Evolutionary conservation across 2,329 filamentous ascomycete genomes (phyloP), one percentile per base, ranked within the genome.

Genomic region (Aspergillus novofumigatus): DNA sequence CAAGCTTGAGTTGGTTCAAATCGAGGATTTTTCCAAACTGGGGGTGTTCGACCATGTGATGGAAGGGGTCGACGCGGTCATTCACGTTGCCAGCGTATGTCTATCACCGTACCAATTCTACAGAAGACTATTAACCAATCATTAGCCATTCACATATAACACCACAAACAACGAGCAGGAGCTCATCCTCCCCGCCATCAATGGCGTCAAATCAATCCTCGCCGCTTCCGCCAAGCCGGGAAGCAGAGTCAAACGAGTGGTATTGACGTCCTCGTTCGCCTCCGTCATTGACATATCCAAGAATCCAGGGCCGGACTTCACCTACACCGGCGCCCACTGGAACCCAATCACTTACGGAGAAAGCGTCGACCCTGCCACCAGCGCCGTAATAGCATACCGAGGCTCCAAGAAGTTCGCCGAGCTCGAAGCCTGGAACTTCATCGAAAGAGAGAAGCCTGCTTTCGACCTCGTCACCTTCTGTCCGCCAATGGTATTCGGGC

Each of bases 401-500:
- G 71, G 63, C 7, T 69, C 68, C 0, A 73, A 73, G 59, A 70
- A 68, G 42, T 71, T 71, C 32, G 69, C 69, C 3, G 69, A 72
- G 29, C 56, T 57, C 9, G 60, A 59, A 23, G 69, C 67, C 4
- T 72, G 68, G 69, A 55, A 67, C 8, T 72, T 74, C 47, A 56
- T 77, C 1, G 53, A 68, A 26, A 62, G 71, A 35, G 58, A 70
- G 17, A 72, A 73, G 9, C 71, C 73, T 2, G 38, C 38, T 1
- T 80, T 79, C 54, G 75, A 78, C 38, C 57, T 80, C 17, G 77
- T 77, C 4, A 72, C 76, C 0, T 64, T 80, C 2, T 78, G 76
- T 56, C 78, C 78, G 14, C 75, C 77, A 0, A 75, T 79, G 70
- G 74, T 73, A 0, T 79, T 79, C 56, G 78, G 78, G 0, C 78